Percentiles rank a stretch among this genome's conserved stretches.
phyloP scores from a whole-genome alignment of 2,329 filamentous ascomycete genomes.

The Celoporthe dispersa region DNA sequence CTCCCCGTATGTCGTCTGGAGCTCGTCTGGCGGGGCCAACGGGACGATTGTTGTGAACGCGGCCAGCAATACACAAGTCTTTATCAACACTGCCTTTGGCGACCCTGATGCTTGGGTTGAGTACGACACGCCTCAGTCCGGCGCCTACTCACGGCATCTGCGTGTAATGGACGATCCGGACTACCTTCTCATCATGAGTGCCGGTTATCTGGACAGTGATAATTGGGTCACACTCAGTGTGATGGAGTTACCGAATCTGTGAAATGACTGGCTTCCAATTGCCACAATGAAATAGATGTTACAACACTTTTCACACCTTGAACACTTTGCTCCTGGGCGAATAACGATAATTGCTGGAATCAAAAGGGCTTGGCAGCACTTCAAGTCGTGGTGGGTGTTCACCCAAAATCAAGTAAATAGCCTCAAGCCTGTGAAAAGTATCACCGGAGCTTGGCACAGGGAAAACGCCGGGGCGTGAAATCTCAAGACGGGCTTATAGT shows the following conservation, averaged over 20 bases:
- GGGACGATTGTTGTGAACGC: constrained; percentile 49
- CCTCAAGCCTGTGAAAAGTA: background rate
- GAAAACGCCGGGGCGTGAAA: background rate
- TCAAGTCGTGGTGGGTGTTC: too few species aligned
- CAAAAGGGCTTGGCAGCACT: background rate
- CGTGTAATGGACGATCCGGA: constrained; percentile 41
- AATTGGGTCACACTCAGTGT: constrained; percentile 48
- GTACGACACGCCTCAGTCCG: constrained; percentile 40
- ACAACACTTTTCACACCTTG: background rate
- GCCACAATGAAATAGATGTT: background rate
- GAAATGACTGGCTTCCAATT: background rate
- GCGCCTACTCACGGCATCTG: constrained; percentile 44
- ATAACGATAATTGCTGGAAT: background rate
- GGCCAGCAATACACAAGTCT: constrained; percentile 44
- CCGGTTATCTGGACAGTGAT: constrained; percentile 47
- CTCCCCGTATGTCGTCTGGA: constrained; percentile 51
- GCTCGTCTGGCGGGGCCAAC: constrained; percentile 45
- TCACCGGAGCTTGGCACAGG: background rate
- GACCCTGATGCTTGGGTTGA: constrained; percentile 43
- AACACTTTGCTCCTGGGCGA: background rate
- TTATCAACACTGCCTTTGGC: constrained; percentile 46
- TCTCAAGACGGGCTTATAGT: background rate
- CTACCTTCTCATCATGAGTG: constrained; percentile 48
- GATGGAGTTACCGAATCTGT: constrained; percentile 30
- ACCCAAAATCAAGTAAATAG: too few species aligned